A percentile compares a stretch with the other conserved stretches of the same genome.
phyloP scores from a whole-genome alignment of 129 eudicot genomes.

The Escallonia rubra region DNA sequence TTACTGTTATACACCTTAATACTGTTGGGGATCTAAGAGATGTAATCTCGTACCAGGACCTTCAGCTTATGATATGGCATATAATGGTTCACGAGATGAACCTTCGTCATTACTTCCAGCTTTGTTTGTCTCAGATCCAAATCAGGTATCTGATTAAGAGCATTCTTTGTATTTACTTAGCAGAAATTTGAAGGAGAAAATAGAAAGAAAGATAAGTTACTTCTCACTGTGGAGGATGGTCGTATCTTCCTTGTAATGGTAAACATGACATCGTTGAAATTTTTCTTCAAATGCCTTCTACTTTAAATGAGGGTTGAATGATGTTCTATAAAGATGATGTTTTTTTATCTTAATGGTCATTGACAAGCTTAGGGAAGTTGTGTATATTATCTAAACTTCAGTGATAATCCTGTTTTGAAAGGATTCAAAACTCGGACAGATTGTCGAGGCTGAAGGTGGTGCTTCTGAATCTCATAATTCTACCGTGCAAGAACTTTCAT shows the following conservation, averaged over 20 bases:
- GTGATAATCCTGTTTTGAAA: conserved; percentile 3
- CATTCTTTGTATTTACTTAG: not conserved
- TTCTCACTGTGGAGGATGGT: no score
- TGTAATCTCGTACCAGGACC: conserved; percentile 5
- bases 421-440: conserved; percentile 28
- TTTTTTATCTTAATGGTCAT: no score
- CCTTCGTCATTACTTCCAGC: conserved; percentile 26
- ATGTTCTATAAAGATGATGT: no score
- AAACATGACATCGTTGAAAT: no score
- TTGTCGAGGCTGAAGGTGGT: conserved; percentile 27
- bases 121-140: conserved; percentile 27
- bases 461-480: conserved; percentile 18
- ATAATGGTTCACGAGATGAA: conserved; percentile 24
- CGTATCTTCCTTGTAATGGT: no score
- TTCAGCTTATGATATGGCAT: conserved; percentile 34
- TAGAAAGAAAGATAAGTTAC: no score
- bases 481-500: conserved; percentile 20
- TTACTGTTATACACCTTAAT: conserved; percentile 1
- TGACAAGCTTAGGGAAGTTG: no score
- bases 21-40: not conserved
- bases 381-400: no score
- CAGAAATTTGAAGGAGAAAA: no score
- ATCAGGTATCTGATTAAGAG: conserved; percentile 37
- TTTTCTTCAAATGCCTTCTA: no score
- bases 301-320: not conserved